A percentile compares a stretch with the other conserved stretches of the same genome.
Evolutionary conservation across 2,329 filamentous ascomycete species (phyloP).

Genomic region (Clonostachys solani): DNA sequence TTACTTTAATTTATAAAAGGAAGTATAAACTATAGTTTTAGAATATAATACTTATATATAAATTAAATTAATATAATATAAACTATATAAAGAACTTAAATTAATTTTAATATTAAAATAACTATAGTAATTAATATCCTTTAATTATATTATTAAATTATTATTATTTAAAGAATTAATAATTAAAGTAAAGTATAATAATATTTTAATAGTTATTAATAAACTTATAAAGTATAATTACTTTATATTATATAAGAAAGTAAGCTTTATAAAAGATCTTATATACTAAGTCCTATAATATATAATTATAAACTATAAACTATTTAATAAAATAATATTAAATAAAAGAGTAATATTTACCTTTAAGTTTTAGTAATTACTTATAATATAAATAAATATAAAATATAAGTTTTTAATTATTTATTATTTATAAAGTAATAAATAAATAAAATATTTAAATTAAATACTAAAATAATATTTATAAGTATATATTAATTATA

Average conservation of each 20-base stretch:
- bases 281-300: neutral
- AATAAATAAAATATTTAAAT: neutral
- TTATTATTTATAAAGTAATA: neutral
- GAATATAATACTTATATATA: too few relatives aligned
- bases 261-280: neutral
- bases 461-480: neutral
- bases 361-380: neutral
- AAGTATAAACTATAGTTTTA: too few relatives aligned
- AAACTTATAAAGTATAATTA: neutral
- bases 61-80: too few relatives aligned
- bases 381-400: neutral
- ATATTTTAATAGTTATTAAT: neutral
- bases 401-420: neutral
- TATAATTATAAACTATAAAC: too few relatives aligned
- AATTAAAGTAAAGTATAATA: constrained; percentile 8
- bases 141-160: too few relatives aligned
- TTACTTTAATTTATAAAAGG: too few relatives aligned
- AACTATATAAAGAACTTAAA: too few relatives aligned
- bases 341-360: too few relatives aligned
- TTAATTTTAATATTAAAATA: constrained; percentile 16
- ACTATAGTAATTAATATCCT: too few relatives aligned
- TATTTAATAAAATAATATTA: too few relatives aligned
- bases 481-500: neutral
- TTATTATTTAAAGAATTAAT: constrained; percentile 13
- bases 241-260: neutral